Evolutionary conservation across 495 filamentous ascomycete genomes (phyloP), one percentile per base, ranked within the genome.

Genomic region (Trichocladium uniseriatum): DNA sequence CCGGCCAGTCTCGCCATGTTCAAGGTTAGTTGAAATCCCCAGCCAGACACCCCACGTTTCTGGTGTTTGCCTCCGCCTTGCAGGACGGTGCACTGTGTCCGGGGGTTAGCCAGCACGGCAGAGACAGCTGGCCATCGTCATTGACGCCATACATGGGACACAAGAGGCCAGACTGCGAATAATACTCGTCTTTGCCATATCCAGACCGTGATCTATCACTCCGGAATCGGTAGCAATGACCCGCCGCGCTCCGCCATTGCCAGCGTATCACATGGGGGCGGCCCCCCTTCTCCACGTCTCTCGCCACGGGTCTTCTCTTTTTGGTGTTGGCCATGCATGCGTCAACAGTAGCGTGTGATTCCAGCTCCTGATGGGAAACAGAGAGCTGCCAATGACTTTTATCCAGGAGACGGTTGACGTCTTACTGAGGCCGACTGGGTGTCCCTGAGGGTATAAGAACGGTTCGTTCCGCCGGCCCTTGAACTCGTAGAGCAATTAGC

Each of bases 181-280:
- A 14, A 45, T 22, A 14, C 15, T n/a, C 39, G 22, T 13, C 22
- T 35, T 18, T 27, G 20, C 21, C 38, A 28, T 20, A 21, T 28
- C 38, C 18, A 24, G 22, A 40, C 21, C 32, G 41, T 51, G 43
- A 55, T 51, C 31, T 52, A 44, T 51, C 53, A 52, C 27, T 36
- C 21, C 20, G 27, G 10, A 21, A 20, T 8, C n/a, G 18, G 20
- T 31, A 27, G 31, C 40, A 16, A 6, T 31, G 24, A 19, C 24
- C 31, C 31, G 31, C 31, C 13, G 11, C 31, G 31, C 31, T 14
- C 31, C 11, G 31, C 13, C 31, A 32, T 11, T 32, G 13, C 31
- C 31, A 15, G 27, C 47, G 47, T 49, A 22, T 38, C 47, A 49
- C 47, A 49, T 43, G 47, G 21, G 47, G 31, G n/a, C n/a, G 31